phyloP scores from a whole-genome alignment of 441 rosid species.

The Gossypium gossypioides region DNA sequence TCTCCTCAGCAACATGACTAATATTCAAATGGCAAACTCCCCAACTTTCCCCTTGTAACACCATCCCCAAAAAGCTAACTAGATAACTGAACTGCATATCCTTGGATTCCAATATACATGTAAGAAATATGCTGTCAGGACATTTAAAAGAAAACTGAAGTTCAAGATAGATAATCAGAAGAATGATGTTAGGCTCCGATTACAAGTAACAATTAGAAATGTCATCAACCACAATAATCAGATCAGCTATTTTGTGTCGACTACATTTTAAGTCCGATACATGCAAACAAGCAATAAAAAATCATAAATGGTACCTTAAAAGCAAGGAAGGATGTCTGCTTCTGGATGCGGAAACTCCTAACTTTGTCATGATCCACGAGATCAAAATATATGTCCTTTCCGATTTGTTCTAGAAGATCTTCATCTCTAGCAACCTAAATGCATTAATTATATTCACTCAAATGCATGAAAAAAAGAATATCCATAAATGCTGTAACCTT shows the following conservation, averaged over 20 bases:
- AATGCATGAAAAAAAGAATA: background rate
- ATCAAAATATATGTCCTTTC: slow-evolving; percentile 76
- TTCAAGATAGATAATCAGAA: background rate
- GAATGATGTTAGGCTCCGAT: background rate
- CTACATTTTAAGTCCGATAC: background rate
- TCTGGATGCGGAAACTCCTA: slow-evolving; percentile 72
- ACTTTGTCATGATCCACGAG: slow-evolving; percentile 95
- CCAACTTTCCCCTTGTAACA: background rate
- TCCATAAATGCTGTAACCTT: slow-evolving; percentile 18
- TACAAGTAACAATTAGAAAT: background rate
- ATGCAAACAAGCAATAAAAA: slow-evolving; percentile 8
- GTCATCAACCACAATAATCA: background rate
- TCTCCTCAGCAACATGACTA: background rate
- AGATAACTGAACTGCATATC: background rate
- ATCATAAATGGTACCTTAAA: slow-evolving; percentile 52
- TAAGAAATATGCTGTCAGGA: background rate
- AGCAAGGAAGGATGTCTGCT: slow-evolving; percentile 53
- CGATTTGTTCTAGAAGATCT: slow-evolving; percentile 77
- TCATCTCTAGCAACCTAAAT: slow-evolving; percentile 78
- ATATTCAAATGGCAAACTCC: background rate
- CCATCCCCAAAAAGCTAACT: background rate
- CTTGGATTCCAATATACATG: background rate
- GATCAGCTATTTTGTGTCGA: background rate
- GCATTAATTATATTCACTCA: slow-evolving; percentile 1
- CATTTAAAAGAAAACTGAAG: background rate